A percentile compares a stretch with the other conserved stretches of the same genome.
Conservation (phyloP, 495 filamentous ascomycete genomes). For the Cairneyella variabilis region DNA sequence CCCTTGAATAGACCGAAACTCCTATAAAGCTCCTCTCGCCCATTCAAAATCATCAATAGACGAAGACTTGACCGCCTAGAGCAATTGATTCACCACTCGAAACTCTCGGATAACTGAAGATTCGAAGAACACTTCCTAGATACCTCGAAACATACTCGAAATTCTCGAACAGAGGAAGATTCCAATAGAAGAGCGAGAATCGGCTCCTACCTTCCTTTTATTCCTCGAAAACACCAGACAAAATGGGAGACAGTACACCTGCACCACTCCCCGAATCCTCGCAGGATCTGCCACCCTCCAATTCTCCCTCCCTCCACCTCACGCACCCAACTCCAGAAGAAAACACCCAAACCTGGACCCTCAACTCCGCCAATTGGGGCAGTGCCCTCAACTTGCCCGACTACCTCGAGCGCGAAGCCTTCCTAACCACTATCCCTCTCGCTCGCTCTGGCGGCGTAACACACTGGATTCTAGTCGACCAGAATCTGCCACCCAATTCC, state of each 20-base stretch:
- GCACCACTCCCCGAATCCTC: background rate
- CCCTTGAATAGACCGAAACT: no score
- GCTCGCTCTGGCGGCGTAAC: slow-evolving; percentile 72
- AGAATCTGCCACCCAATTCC: slow-evolving; percentile 34
- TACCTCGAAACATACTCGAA: no score
- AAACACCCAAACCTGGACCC: slow-evolving; percentile 54
- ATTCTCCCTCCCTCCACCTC: slow-evolving; percentile 60
- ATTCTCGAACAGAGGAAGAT: no score
- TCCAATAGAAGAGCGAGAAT: no score
- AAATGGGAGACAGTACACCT: slow-evolving; percentile 4
- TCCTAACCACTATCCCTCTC: slow-evolving; percentile 61
- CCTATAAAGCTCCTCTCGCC: no score
- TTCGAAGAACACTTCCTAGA: no score
- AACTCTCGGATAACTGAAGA: no score
- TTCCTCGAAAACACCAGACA: background rate
- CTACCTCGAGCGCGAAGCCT: slow-evolving; percentile 76
- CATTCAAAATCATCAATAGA: no score
- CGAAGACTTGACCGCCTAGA: no score
- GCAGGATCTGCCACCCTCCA: slow-evolving; percentile 56
- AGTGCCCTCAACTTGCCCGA: slow-evolving; percentile 57
- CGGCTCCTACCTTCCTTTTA: no score
- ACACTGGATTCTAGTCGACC: slow-evolving; percentile 78
- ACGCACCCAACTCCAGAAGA: slow-evolving; percentile 66
- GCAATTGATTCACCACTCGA: no score
- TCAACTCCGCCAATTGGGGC: slow-evolving; percentile 72